Conservation (phyloP, 345 rosid genomes). For the Syzygium oleosum region DNA sequence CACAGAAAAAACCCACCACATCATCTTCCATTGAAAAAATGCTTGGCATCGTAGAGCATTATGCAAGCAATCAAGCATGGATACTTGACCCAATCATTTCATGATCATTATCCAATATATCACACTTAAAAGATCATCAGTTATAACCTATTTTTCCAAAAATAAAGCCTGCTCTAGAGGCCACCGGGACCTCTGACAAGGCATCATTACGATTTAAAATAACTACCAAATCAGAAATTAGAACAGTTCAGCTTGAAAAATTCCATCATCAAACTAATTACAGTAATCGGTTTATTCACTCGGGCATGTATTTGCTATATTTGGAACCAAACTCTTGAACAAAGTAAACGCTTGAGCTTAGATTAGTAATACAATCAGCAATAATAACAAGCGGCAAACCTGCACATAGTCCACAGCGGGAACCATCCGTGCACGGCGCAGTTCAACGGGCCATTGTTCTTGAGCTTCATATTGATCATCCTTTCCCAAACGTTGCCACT, state of each 20-base stretch:
- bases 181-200: not conserved
- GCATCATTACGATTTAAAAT: not conserved
- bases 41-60: not conserved
- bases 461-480: slow-evolving; percentile 79
- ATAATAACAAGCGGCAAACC: slow-evolving; percentile 18
- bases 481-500: slow-evolving; percentile 65
- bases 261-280: not conserved
- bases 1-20: not conserved
- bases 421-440: slow-evolving; percentile 55
- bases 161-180: not conserved
- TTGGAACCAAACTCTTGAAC: not conserved
- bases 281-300: not conserved
- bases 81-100: not conserved
- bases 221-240: not conserved
- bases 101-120: not conserved
- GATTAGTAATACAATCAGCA: not conserved
- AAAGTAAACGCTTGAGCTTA: not conserved
- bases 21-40: not conserved
- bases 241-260: not conserved
- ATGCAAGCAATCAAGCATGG: not conserved
- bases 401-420: slow-evolving; percentile 75
- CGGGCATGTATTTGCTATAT: not conserved
- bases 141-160: not conserved
- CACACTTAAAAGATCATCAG: not conserved
- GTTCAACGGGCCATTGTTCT: slow-evolving; percentile 85